Evolutionary conservation across 2,329 filamentous ascomycete genomes (phyloP), one percentile per base, ranked within the genome.

Genomic region (Neonectria magnoliae): DNA sequence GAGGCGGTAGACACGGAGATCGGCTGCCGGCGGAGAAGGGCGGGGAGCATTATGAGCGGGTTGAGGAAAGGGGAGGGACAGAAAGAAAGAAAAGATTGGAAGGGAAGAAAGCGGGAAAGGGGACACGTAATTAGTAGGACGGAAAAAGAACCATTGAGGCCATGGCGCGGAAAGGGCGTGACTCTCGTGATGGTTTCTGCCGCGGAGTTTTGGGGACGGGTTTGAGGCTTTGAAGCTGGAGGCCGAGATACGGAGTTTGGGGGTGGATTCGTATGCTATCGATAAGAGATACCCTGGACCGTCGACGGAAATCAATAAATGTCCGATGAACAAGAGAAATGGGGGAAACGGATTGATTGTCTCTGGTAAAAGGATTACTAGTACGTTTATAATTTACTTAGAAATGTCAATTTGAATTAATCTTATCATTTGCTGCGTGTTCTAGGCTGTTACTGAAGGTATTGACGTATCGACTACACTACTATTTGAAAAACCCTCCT

Each of bases 131-230:
- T 67, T 61, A 64, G 52, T 47, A 47, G 33, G 61, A 16, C 5
- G 47, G 33, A 42, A 65, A 57, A 57, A 75, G 73, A 78, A 80
- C 79, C 66, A 71, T 77, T 69, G 71, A 72, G 68, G 68, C 67
- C 76, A 76, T 73, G 68, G 65, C 60, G 65, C 62, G 51, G 68
- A 67, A 56, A 64, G 60, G 68, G 50, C 63, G 63, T 54, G 42
- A 58, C 55, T 50, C 47, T 60, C 79, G 81, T 84, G 81, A 83
- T 81, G 76, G 77, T 81, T 82, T 82, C 79, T 84, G 79, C 82
- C 33, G 81, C 80, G 82, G 74, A 84, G 75, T 79, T 83, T 81
- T 81, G 77, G 76, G 81, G 78, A 78, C 72, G 75, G 62, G 48
- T 52, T 52, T 52, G 55, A 31, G 56, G 41, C 59, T 64, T 51